Evolutionary conservation across 140 eudicot species (phyloP), one percentile per base, ranked within the genome.

Genomic region (Stevia rebaudiana): DNA sequence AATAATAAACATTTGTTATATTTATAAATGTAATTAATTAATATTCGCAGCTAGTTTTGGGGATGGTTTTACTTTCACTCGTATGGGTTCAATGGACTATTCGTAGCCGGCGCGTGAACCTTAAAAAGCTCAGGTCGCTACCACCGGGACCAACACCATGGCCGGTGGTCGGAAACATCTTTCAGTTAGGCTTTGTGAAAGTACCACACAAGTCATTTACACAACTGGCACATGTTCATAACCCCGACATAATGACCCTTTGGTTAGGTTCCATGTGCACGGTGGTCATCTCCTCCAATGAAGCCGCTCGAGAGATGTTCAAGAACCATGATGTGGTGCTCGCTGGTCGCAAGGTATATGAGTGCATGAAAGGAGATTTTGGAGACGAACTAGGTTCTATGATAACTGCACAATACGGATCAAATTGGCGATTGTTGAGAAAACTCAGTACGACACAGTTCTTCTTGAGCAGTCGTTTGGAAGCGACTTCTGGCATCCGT

Each of bases 141-240:
- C 95, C 95, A 37, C 95, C 95, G 0, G 94, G 95, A 15, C 95
- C 95, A 13, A 53, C 61, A 31, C 71, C 81, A 33, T 87, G 86
- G 86, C 95, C 92, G 10, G 56, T 87, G 61, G 81, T 87, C 0
- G 94, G 92, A 3, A 87, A 84, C 73, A 77, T 87, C 6, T 71
- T 81, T 35, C 92, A 82, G 39, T 40, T 84, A 0, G 86, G 84
- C 1, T 74, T 74, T 67, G 78, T 77, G 47, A 42, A 78, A 63
- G 46, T 73, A 33, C 89, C 94, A 16, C 95, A 87, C 28, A 74
- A 75, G 52, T 77, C 89, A 17, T 80, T 87, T 12, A 78, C 83
- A 19, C 74, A 75, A 31, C 30, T 87, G 44, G 89, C 94, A 41
- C 47, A 16, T 12, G 52, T 65, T 12, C 61, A 84, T 35, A 94